Evolutionary conservation across 2,329 filamentous ascomycete species (phyloP), one percentile per base, ranked within the genome.

Genomic region (Talaromyces sp.): DNA sequence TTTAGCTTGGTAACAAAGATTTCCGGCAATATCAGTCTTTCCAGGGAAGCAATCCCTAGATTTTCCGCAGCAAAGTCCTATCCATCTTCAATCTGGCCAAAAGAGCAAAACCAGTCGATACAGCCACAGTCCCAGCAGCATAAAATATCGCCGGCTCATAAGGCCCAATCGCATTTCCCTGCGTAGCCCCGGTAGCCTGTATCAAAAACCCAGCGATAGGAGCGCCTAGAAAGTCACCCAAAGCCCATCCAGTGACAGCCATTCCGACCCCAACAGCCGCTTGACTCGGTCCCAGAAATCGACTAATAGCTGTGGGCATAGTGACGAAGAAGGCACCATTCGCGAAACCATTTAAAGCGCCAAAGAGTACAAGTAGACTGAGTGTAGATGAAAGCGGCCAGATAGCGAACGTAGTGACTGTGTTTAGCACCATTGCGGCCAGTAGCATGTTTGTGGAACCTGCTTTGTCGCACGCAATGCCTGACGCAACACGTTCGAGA

Each of bases 301-400:
- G 40, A 11, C 42, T 44, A 12, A 60, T 42, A 14, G 58, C 58
- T 16, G 58, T 60, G 21, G 58, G 58, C 42, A 60, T 44, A 1
- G 58, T 48, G 5, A 60, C 42, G 7, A 25, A 60, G 14, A 60
- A 60, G 1, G 42, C 40, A 21, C 59, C 48, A 61, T 61, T 61
- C 4, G 59, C 48, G 5, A 61, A 25, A 4, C 58, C 42, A 16
- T 60, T 60, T n/a, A 60, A 18, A 2, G 42, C 31, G 1, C 40
- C 40, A n/a, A 60, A 60, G 31, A 60, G 28, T 18, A 60, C 9
- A 2, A 60, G 42, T 4, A 50, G n/a, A 1, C 31, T 25, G 8
- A 52, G 21, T 37, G 40, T 60, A 4, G 40, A 48, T 25, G 58
- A 33, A 37, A 60, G n/a, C 8, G 58, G 42, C 58, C 58, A 60